Conservation (phyloP, 345 rosid species). For the Populus euphratica region DNA sequence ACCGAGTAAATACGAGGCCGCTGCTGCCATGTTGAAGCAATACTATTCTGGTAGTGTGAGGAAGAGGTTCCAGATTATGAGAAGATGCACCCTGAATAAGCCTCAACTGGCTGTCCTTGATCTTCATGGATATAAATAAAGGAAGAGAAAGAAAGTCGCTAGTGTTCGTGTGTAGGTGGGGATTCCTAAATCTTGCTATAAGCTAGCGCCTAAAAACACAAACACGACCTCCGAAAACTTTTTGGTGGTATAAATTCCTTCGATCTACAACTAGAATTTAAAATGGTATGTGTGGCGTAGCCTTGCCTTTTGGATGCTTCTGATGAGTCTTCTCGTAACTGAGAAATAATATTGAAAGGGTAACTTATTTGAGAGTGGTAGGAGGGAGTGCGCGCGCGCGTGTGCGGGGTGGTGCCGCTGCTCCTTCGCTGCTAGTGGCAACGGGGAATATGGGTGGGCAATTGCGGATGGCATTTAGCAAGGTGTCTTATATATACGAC, state of each 20-base stretch:
- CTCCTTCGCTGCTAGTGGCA: constrained; percentile 11
- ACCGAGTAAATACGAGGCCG: neutral
- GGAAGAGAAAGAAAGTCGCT: neutral
- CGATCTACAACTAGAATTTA: neutral
- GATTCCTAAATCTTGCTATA: neutral
- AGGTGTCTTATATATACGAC: constrained; percentile 31
- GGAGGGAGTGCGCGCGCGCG: neutral
- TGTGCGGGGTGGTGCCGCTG: constrained; percentile 14
- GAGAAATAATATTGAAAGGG: neutral
- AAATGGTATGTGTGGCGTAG: constrained; percentile 4
- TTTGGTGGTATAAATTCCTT: neutral
- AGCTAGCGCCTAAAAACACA: neutral
- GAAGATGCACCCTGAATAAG: neutral
- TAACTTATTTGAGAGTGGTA: neutral
- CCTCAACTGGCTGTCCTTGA: neutral
- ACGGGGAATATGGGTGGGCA: neutral
- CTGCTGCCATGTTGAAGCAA: constrained; percentile 13
- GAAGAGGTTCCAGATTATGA: neutral
- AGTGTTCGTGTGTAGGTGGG: neutral
- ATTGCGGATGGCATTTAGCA: constrained; percentile 48
- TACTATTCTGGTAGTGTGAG: neutral
- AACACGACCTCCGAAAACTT: constrained; percentile 41
- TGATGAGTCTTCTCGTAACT: constrained; percentile 12
- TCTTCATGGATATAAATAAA: constrained; percentile 6
- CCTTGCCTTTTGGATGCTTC: constrained; percentile 29